Conservation (phyloP, 352 stramenopile species). For the Globisporangium emineosum region DNA sequence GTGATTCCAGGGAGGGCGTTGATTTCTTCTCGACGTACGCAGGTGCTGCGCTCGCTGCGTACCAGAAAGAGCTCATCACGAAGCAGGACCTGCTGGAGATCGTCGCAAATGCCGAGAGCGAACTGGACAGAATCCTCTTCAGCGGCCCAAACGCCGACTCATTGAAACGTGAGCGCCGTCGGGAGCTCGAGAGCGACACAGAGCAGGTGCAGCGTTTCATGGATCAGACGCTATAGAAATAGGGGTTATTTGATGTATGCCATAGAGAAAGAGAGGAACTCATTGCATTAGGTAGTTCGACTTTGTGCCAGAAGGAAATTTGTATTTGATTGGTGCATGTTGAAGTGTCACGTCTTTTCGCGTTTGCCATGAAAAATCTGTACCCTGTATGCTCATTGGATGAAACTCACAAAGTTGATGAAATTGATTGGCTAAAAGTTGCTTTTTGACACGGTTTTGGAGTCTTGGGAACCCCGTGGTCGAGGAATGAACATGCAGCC, state of each 20-base stretch:
- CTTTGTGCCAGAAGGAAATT: too few species aligned
- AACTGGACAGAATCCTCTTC: conserved; percentile 51
- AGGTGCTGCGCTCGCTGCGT: conserved; percentile 45
- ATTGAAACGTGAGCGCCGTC: conserved; percentile 33
- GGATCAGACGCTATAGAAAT: neutral
- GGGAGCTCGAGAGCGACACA: conserved; percentile 44
- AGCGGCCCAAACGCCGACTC: conserved; percentile 31
- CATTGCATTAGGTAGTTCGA: neutral
- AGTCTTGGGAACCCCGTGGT: too few species aligned
- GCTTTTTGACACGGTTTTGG: too few species aligned
- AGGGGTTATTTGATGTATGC: neutral
- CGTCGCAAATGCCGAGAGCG: conserved; percentile 31
- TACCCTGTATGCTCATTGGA: too few species aligned
- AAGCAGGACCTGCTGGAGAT: conserved; percentile 50
- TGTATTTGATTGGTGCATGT: too few species aligned
- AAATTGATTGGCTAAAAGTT: too few species aligned
- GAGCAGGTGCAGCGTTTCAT: conserved; percentile 24
- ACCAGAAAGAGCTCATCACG: conserved; percentile 60
- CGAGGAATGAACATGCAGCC: conserved; percentile 32
- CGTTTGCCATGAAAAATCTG: too few species aligned
- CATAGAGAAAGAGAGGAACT: conserved; percentile 3
- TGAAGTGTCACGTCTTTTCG: too few species aligned
- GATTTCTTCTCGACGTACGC: conserved; percentile 77
- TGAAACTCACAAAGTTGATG: too few species aligned
- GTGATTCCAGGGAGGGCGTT: conserved; percentile 49